These are phyloP conservation scores for Rickenella mellea DNA, from an alignment of 768 basidiomycete genomes.

Conservation along the genomic window DNA sequence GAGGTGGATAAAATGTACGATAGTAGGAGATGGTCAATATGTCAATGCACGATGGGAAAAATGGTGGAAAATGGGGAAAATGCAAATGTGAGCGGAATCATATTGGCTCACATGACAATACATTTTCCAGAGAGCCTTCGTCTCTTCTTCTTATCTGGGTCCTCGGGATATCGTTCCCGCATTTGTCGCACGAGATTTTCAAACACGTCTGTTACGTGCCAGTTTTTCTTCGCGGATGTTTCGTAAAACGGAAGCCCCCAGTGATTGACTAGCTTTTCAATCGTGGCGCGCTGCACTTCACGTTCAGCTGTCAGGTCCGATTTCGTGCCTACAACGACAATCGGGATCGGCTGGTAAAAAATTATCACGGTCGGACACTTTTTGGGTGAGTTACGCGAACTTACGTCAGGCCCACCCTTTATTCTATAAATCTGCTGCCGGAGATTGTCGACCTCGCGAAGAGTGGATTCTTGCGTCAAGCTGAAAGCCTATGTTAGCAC, in stretches of 20 bases:
- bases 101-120: conserved; percentile 29
- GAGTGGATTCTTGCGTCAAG: conserved; percentile 71
- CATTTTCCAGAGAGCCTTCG: conserved; percentile 22
- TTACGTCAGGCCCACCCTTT: conserved; percentile 59
- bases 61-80: neutral
- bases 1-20: no score
- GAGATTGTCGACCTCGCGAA: conserved; percentile 71
- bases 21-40: neutral
- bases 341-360: conserved; percentile 59
- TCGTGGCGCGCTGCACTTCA: conserved; percentile 57
- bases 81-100: neutral
- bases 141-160: conserved; percentile 23
- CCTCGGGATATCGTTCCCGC: conserved; percentile 52
- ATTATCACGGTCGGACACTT: no score
- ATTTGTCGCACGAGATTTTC: conserved; percentile 70
- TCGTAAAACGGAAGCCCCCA: conserved; percentile 79
- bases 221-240: conserved; percentile 80
- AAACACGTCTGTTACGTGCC: conserved; percentile 74
- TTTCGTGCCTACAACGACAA: conserved; percentile 83
- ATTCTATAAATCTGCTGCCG: conserved; percentile 76
- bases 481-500: conserved; percentile 25
- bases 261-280: conserved; percentile 50
- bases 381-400: conserved; percentile 12
- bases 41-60: neutral
- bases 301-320: conserved; percentile 74